Percentiles rank a stretch among this genome's conserved stretches.
phyloP scores from a whole-genome alignment of 148 eudicot species.

The Rhododendron henanense region DNA sequence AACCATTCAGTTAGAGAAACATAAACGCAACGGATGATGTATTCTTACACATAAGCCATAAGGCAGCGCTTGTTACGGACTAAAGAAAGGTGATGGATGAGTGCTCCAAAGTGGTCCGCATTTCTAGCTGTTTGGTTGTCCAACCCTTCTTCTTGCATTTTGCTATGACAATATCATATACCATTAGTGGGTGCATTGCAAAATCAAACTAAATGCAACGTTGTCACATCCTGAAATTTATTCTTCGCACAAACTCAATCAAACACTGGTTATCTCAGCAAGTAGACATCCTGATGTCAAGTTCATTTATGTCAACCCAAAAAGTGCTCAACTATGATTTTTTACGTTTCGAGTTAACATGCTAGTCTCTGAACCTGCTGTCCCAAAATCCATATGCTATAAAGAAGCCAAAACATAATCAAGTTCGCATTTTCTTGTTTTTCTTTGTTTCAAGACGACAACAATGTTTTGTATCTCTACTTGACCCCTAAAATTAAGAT shows the following conservation, averaged over 20 bases:
- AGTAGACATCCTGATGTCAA: background rate
- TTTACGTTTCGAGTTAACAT: background rate
- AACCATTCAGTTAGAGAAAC: background rate
- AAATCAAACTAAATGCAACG: background rate
- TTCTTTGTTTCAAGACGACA: background rate
- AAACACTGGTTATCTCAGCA: background rate
- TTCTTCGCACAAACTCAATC: background rate
- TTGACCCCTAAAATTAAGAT: background rate
- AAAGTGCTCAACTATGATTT: background rate
- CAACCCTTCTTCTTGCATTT: slow-evolving; percentile 75
- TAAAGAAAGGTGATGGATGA: slow-evolving; percentile 80
- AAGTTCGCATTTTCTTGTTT: background rate
- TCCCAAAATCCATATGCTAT: background rate
- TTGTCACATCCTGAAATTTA: background rate
- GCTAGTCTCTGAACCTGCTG: background rate
- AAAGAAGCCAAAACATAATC: background rate
- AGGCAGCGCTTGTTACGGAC: slow-evolving; percentile 94
- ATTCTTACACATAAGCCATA: slow-evolving; percentile 74
- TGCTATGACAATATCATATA: slow-evolving; percentile 39
- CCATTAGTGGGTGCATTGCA: background rate
- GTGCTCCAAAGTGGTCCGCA: slow-evolving; percentile 83
- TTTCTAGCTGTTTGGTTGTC: slow-evolving; percentile 58
- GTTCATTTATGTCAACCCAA: background rate
- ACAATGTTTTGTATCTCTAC: background rate
- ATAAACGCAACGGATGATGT: background rate